Evolutionary conservation across 164 flowering plant genomes (phyloP).

Genomic region (Magnolia changhungtana): DNA sequence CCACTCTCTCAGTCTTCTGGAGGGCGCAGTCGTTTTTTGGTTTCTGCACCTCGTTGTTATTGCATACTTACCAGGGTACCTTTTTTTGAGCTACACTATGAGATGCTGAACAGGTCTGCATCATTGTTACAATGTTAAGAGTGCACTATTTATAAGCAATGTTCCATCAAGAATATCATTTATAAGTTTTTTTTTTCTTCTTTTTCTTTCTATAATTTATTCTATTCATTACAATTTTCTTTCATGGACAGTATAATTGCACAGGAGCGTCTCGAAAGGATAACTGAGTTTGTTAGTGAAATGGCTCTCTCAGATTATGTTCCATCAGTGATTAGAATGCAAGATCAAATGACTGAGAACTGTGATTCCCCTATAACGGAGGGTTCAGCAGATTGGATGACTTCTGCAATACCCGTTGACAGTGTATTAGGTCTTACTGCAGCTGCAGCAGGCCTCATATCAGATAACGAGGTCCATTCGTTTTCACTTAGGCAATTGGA

Average conservation of each 20-base stretch:
- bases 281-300: constrained; percentile 74
- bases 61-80: constrained; percentile 89
- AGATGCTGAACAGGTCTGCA: constrained; percentile 84
- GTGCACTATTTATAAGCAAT: background rate
- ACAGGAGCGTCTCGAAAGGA: constrained; percentile 87
- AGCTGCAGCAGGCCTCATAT: constrained; percentile 73
- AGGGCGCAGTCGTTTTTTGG: constrained; percentile 62
- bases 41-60: constrained; percentile 95
- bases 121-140: background rate
- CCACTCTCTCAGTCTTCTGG: constrained; percentile 48
- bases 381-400: constrained; percentile 53
- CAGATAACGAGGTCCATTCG: constrained; percentile 53
- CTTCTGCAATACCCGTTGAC: constrained; percentile 75
- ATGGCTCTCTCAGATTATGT: constrained; percentile 41
- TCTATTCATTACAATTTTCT: background rate
- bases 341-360: constrained; percentile 37
- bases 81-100: constrained; percentile 88
- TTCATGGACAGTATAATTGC: constrained; percentile 65
- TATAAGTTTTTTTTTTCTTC: background rate
- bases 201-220: constrained; percentile 1
- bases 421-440: constrained; percentile 66
- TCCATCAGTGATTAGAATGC: constrained; percentile 35
- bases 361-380: constrained; percentile 29
- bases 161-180: constrained; percentile 3
- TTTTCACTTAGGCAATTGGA: constrained; percentile 41